These are phyloP conservation scores for Hyaloscypha finlandica DNA, from an alignment of 495 filamentous ascomycete genomes.

Conservation along the genomic window DNA sequence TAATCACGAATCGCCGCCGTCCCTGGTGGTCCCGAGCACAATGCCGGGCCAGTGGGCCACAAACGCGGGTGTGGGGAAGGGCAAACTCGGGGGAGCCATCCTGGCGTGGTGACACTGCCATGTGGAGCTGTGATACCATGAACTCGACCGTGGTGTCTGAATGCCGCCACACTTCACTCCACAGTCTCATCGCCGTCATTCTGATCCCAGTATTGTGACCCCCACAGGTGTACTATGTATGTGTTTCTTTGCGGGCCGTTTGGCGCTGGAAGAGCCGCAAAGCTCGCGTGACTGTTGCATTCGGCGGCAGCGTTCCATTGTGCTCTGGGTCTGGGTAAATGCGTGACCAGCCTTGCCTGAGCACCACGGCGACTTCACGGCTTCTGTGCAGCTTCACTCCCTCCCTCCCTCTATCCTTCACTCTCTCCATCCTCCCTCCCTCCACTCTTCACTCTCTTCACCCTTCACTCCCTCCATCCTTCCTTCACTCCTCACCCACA, in stretches of 20 bases:
- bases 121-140: neutral
- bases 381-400: neutral
- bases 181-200: neutral
- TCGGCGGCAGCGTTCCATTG: no score
- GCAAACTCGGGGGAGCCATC: neutral
- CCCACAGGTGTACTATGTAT: neutral
- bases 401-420: neutral
- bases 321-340: neutral
- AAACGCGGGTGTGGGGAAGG: conserved; percentile 1
- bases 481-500: neutral
- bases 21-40: no score
- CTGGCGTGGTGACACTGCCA: neutral
- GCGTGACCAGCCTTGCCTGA: neutral
- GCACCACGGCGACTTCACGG: no score
- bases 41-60: neutral
- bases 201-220: neutral
- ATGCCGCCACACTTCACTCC: neutral
- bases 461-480: neutral
- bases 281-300: neutral
- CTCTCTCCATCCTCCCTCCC: neutral
- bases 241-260: neutral
- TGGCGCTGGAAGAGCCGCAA: neutral
- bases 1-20: neutral
- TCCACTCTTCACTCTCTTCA: neutral
- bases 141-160: neutral